These are phyloP conservation scores for Hymenochaete sp. DNA, from an alignment of 1,284 basidiomycete species.

Conservation along the genomic window DNA sequence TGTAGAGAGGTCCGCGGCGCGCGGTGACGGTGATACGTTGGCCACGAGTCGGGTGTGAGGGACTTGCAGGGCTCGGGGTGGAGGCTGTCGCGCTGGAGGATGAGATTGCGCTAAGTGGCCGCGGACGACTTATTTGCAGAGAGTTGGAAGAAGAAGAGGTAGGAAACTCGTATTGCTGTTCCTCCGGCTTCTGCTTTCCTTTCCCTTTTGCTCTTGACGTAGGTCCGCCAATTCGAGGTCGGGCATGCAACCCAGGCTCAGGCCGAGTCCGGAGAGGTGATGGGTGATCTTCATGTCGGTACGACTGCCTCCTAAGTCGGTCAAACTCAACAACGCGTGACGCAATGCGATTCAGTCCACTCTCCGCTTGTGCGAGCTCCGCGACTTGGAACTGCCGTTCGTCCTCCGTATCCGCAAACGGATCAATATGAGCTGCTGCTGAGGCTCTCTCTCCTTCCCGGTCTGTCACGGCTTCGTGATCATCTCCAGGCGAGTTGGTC, in stretches of 20 bases:
- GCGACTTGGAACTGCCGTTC: conserved; percentile 5
- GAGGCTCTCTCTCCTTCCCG: too few relatives aligned
- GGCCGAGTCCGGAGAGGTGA: too few relatives aligned
- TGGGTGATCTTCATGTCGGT: conserved; percentile 6
- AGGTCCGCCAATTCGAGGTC: neutral
- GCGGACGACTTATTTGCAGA: conserved; percentile 11
- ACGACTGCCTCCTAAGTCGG: conserved; percentile 9
- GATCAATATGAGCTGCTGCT: conserved; percentile 3
- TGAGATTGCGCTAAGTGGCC: conserved; percentile 7
- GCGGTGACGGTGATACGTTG: conserved; percentile 2
- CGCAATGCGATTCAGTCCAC: conserved; percentile 12
- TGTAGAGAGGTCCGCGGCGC: conserved; percentile 3
- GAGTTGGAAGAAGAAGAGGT: neutral
- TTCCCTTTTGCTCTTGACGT: conserved; percentile 5
- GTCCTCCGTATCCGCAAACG: conserved; percentile 7
- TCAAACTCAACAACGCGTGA: conserved; percentile 14
- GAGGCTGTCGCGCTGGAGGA: conserved; percentile 1
- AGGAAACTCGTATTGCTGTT: conserved; percentile 3
- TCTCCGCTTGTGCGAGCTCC: conserved; percentile 14
- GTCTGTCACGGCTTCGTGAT: conserved; percentile 5
- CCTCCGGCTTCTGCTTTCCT: neutral
- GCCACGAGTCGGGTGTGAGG: neutral
- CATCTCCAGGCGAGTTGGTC: neutral
- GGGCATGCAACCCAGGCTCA: too few relatives aligned
- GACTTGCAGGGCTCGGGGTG: neutral